Evolutionary conservation across 352 stramenopile genomes (phyloP).

Genomic region (Phytophthora colocasiae): DNA sequence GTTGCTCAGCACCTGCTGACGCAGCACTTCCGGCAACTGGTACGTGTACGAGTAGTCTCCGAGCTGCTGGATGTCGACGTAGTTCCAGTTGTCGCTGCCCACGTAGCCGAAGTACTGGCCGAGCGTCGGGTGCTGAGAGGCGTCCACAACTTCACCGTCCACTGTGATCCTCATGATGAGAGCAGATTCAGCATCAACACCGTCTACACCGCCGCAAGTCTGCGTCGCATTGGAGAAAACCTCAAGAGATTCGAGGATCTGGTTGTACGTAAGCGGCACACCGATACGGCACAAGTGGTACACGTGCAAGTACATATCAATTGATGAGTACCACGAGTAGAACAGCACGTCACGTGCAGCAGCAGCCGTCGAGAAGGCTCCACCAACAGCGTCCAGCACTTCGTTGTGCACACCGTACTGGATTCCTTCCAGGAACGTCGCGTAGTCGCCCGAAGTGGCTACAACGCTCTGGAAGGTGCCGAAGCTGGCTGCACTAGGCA

Average conservation of each 20-base stretch:
- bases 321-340: slow-evolving; percentile 70
- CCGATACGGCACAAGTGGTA: slow-evolving; percentile 75
- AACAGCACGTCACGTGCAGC: slow-evolving; percentile 67
- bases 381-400: slow-evolving; percentile 62
- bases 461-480: slow-evolving; percentile 59
- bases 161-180: slow-evolving; percentile 54
- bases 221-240: slow-evolving; percentile 53
- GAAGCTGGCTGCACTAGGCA: slow-evolving; percentile 66
- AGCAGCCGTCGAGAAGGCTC: slow-evolving; percentile 55
- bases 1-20: slow-evolving; percentile 72
- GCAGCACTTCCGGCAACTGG: slow-evolving; percentile 62
- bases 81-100: slow-evolving; percentile 65
- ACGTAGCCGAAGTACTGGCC: slow-evolving; percentile 69
- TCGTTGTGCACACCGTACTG: slow-evolving; percentile 76
- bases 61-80: slow-evolving; percentile 67
- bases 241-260: slow-evolving; percentile 54
- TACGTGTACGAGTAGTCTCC: slow-evolving; percentile 81
- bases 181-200: slow-evolving; percentile 40
- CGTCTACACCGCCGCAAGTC: slow-evolving; percentile 52
- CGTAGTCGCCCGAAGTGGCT: slow-evolving; percentile 59
- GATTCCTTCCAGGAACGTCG: slow-evolving; percentile 59
- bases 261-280: slow-evolving; percentile 49
- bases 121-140: slow-evolving; percentile 63
- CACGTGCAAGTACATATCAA: slow-evolving; percentile 77
- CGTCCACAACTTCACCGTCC: slow-evolving; percentile 56